phyloP scores from a whole-genome alignment of 306 rosid species.

The Ziziphus jujuba region DNA sequence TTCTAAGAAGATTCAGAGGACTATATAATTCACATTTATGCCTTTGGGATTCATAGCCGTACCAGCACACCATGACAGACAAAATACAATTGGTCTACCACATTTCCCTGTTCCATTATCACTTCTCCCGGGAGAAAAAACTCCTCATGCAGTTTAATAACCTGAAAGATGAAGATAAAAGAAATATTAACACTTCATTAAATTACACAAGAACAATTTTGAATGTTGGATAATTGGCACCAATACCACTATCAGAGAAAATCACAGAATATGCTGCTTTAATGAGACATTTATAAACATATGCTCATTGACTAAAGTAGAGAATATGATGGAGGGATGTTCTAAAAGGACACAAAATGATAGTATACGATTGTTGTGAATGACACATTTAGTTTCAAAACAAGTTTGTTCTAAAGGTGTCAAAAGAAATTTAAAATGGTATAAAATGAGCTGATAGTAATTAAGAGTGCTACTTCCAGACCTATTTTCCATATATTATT shows the following conservation, averaged over 20 bases:
- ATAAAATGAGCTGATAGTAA: not conserved
- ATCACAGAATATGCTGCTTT: no score
- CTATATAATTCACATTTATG: slow-evolving; percentile 6
- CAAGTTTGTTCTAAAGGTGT: not conserved
- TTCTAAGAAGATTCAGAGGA: slow-evolving; percentile 11
- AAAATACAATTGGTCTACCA: slow-evolving; percentile 89
- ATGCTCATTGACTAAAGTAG: slow-evolving; percentile 2
- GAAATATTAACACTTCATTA: slow-evolving; percentile 18
- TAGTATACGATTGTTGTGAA: no score
- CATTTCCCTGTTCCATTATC: slow-evolving; percentile 86
- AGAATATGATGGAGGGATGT: not conserved
- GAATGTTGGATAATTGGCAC: no score
- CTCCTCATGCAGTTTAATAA: slow-evolving; percentile 83
- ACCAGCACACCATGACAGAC: slow-evolving; percentile 90
- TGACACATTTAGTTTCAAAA: no score
- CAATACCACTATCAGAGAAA: no score
- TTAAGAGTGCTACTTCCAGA: not conserved
- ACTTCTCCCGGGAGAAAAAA: slow-evolving; percentile 96
- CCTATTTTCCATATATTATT: not conserved
- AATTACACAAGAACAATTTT: not conserved
- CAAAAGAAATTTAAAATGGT: no score
- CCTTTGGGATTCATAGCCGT: slow-evolving; percentile 29
- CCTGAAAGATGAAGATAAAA: slow-evolving; percentile 49
- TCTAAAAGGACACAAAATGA: no score
- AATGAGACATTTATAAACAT: not conserved